Base-by-base conservation (phyloP, 2,329 filamentous ascomycete genomes). In the Chaetothyriales sp. region DNA sequence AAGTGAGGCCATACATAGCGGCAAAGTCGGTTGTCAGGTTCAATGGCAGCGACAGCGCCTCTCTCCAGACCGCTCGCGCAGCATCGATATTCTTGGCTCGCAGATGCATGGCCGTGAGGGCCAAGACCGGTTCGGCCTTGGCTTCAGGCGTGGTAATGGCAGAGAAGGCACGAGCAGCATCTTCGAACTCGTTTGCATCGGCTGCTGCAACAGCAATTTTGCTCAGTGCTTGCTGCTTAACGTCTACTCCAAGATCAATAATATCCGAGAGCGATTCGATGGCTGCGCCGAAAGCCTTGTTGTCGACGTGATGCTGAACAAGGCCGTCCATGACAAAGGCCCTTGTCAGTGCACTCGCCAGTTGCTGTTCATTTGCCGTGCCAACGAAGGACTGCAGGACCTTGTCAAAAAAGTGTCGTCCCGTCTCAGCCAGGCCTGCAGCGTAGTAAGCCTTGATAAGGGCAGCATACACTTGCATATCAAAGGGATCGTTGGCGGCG, bases 401-500 rank as follows among this genome's bases (percentile, higher is more conserved):
- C 67, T 84, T 89, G 60, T 85, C 75, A 65, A 92, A 83, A 67
- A 98, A 97, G 63, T 85, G 86, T 67, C 85, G 77, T 43, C 87
- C 92, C 43, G 87, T 87, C 43, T 87, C 82, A 37, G 84, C 69
- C 69, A 90, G 86, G 61, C 86, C 85, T 55, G 84, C 89, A 44
- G 83, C 75, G 51, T 94, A 78, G 63, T 97, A 97, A 1, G 89
- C 89, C 60, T 87, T 86, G 69, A 97, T 83, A 50, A 98, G 75
- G n/a, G 90, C 78, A 20, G 89, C 88, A 64, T 98, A 97, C 5
- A 97, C 85, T 58, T 88, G 77, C 25, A 83, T 80, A 64, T 97
- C 90, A 47, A 86, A 76, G 43, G 77, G 80, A 66, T 95, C 86
- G 65, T 92, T 60, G 28, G 56, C 79, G 43, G 84, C 82, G 20